Base-by-base conservation (phyloP, 768 basidiomycete genomes). In the Sarcomyxa edulis region DNA sequence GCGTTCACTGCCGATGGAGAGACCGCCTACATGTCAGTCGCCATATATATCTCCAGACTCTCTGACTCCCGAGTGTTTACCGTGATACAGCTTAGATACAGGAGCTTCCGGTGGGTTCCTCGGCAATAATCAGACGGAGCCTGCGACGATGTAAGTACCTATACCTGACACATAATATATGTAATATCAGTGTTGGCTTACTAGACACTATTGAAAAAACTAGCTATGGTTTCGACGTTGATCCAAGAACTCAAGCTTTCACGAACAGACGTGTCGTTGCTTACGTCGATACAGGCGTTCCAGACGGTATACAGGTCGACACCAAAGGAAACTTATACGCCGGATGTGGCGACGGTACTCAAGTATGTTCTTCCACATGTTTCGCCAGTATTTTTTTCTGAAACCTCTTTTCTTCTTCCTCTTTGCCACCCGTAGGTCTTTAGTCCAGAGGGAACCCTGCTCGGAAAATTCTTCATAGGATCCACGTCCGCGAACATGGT, bases 211-310 rank as follows among this genome's bases (percentile, higher is more conserved):
- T 36, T 21, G 12, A 10, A 22, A n/a, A n/a, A n/a, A n/a, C 2
- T 46, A 86, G 81, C 29, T 85, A 85, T 47, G 74, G 71, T 6
- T 87, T 71, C 47, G 82, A 87, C 48, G 76, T 88, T 16, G 74
- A 82, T 48, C 57, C 68, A 10, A 59, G 47, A 23, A 74, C 73
- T 0, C 68, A 76, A 26, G 55, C 65, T 3, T 80, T 85, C 51
- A 52, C 34, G 32, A 78, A 84, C 50, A 71, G 81, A 16, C 71
- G 82, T 4, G 68, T 84, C 10, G 81, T 87, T 46, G 81, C 83
- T 0, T 84, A 76, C 45, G 50, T 61, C 6, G 84, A 85, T 42
- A 65, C 79, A 15, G 84, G 82, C 1, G 58, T 78, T 21, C 74
- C 82, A 5, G 83, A 86, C 43, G 84, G 84, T 8, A 56, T 85